Conservation (phyloP, 2,329 filamentous ascomycete species). For the Tolypocladium pustulatum region DNA sequence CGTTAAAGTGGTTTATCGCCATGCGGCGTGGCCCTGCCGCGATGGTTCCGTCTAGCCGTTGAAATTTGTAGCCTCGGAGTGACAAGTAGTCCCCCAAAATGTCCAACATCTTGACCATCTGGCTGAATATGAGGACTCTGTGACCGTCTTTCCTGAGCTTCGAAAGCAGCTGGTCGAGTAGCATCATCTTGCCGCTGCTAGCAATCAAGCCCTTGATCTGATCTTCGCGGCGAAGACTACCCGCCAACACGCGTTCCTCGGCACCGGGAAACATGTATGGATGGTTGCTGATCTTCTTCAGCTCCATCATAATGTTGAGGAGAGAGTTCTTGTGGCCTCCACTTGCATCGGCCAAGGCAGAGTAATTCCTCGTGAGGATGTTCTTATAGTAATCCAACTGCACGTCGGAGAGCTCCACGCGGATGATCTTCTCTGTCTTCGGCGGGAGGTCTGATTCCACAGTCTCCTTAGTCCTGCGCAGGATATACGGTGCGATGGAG, state of each 20-base stretch:
- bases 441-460: conserved; percentile 94
- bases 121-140: conserved; percentile 94
- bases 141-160: conserved; percentile 92
- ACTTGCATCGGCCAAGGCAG: conserved; percentile 81
- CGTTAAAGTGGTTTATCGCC: conserved; percentile 97
- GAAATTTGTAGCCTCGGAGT: conserved; percentile 87
- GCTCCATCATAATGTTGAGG: conserved; percentile 98
- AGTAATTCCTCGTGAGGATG: conserved; percentile 92
- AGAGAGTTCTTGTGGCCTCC: conserved; percentile 90
- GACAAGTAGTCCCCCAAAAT: conserved; percentile 91
- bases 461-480: conserved; percentile 92
- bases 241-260: conserved; percentile 77
- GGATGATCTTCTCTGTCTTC: conserved; percentile 98
- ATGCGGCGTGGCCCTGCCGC: conserved; percentile 77
- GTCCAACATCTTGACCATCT: conserved; percentile 99
- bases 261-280: conserved; percentile 96
- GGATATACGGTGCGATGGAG: conserved; percentile 85
- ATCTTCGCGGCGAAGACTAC: conserved; percentile 75
- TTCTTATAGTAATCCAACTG: conserved; percentile 99
- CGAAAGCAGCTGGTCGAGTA: conserved; percentile 86
- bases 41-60: conserved; percentile 91
- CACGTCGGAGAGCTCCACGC: conserved; percentile 90
- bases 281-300: conserved; percentile 98
- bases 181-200: conserved; percentile 99
- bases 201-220: conserved; percentile 87